phyloP scores from a whole-genome alignment of 2,329 filamentous ascomycete species.

The Furcasterigmium sp. region DNA sequence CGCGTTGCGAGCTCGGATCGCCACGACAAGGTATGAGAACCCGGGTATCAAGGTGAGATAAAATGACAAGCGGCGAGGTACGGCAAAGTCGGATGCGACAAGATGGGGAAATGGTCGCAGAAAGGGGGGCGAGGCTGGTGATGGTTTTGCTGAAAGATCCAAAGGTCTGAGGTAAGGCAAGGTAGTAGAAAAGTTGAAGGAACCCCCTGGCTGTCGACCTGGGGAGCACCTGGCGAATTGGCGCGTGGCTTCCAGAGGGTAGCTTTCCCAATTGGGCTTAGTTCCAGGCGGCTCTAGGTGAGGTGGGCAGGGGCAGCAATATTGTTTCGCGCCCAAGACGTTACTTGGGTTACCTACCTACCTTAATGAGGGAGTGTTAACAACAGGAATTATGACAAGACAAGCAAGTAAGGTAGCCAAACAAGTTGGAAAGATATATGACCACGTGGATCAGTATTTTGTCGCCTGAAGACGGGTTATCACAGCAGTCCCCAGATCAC shows the following conservation, averaged over 20 bases:
- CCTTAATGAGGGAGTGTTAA: too few relatives aligned
- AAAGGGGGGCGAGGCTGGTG: slow-evolving; percentile 12
- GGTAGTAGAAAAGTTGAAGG: slow-evolving; percentile 2
- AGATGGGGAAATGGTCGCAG: slow-evolving; percentile 9
- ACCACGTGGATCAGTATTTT: too few relatives aligned
- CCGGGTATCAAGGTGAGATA: slow-evolving; percentile 15
- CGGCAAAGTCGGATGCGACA: slow-evolving; percentile 13
- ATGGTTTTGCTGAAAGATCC: slow-evolving; percentile 14
- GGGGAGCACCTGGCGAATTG: slow-evolving; percentile 12
- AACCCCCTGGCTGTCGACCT: background rate
- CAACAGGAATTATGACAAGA: too few relatives aligned
- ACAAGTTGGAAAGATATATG: too few relatives aligned
- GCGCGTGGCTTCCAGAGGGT: slow-evolving; percentile 5
- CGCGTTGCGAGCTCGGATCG: slow-evolving; percentile 1
- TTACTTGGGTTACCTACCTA: too few relatives aligned
- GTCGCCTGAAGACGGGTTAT: too few relatives aligned
- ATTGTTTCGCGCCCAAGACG: too few relatives aligned
- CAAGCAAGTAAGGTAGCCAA: too few relatives aligned
- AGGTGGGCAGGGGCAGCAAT: background rate
- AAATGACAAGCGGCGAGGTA: slow-evolving; percentile 8
- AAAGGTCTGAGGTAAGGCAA: background rate
- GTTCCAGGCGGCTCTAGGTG: background rate
- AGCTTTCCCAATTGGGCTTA: slow-evolving; percentile 1
- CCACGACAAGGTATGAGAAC: background rate
- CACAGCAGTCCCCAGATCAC: too few relatives aligned